Percentiles rank a stretch among this genome's conserved stretches.
phyloP scores from a whole-genome alignment of 23 red algal species.

The Cyanidioschyzon merolae region DNA sequence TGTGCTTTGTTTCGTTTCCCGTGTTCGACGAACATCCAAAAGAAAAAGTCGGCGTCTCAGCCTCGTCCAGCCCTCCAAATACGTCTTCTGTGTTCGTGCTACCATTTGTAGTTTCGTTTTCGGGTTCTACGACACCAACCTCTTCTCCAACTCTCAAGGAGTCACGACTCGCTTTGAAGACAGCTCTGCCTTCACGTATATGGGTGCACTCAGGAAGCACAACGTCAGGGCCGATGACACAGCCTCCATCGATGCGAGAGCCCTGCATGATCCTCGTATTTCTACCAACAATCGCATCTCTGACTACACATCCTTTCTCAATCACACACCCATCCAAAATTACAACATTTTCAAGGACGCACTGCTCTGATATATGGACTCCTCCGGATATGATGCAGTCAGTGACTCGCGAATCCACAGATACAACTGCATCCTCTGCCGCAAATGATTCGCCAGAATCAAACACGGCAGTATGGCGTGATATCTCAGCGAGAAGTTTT shows the following conservation, averaged over 20 bases:
- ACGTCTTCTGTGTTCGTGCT: not conserved
- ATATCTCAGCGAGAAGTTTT: conserved; percentile 21
- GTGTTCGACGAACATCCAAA: not conserved
- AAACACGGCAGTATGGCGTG: conserved; percentile 9
- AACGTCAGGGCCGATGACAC: conserved; percentile 7
- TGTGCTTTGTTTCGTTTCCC: not conserved
- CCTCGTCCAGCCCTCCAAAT: not conserved
- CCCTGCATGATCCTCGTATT: not conserved
- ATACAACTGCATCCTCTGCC: not conserved
- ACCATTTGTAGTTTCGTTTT: not conserved
- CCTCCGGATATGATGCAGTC: conserved; percentile 16
- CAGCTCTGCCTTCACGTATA: not conserved
- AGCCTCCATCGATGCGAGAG: not conserved
- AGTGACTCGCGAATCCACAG: not conserved
- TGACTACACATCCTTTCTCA: not conserved
- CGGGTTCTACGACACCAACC: not conserved
- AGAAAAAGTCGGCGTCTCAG: not conserved
- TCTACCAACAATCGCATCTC: not conserved
- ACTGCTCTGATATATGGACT: conserved; percentile 6
- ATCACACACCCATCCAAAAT: conserved; percentile 1
- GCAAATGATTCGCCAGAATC: not conserved
- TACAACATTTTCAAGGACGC: not conserved
- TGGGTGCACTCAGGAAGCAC: not conserved
- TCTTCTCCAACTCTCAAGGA: not conserved
- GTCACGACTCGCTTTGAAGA: not conserved